phyloP scores from a whole-genome alignment of 163 green algal species.

The Trebouxia gelatinosa region DNA sequence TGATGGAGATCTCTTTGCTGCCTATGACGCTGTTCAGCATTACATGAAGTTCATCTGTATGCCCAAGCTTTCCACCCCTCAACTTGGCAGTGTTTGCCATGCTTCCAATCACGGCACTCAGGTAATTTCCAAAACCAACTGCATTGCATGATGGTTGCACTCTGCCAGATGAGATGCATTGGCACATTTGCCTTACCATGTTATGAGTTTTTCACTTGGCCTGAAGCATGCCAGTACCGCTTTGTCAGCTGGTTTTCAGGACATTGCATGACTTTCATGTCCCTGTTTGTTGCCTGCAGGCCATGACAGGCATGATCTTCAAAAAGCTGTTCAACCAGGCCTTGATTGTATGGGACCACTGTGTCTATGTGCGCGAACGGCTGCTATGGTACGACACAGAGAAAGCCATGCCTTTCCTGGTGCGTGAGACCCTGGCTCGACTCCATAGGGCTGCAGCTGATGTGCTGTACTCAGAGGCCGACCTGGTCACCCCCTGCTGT shows the following conservation, averaged over 20 bases:
- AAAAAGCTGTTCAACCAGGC: conserved; percentile 33
- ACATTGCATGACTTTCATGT: too few relatives aligned
- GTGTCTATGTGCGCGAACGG: conserved; percentile 30
- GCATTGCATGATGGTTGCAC: too few relatives aligned
- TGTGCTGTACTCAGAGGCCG: conserved; percentile 24
- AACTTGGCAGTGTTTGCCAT: conserved; percentile 21
- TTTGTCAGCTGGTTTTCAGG: too few relatives aligned
- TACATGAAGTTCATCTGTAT: conserved; percentile 36
- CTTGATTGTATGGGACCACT: conserved; percentile 32
- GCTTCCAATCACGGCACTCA: conserved; percentile 32
- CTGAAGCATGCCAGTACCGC: too few relatives aligned
- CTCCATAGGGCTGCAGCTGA: conserved; percentile 29
- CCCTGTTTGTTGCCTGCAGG: too few relatives aligned
- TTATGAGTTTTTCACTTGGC: too few relatives aligned
- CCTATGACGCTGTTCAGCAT: conserved; percentile 31
- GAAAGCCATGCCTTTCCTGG: conserved; percentile 26
- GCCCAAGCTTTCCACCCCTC: conserved; percentile 9
- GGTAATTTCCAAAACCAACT: too few relatives aligned
- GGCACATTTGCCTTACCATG: too few relatives aligned
- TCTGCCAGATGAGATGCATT: not conserved
- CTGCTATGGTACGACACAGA: conserved; percentile 31
- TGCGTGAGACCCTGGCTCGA: conserved; percentile 29
- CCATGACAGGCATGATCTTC: conserved; percentile 29
- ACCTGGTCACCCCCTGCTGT: conserved; percentile 29
- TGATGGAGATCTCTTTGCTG: conserved; percentile 11